Evolutionary conservation across 441 rosid genomes (phyloP), one percentile per base, ranked within the genome.

Genomic region (Sinapis alba): DNA sequence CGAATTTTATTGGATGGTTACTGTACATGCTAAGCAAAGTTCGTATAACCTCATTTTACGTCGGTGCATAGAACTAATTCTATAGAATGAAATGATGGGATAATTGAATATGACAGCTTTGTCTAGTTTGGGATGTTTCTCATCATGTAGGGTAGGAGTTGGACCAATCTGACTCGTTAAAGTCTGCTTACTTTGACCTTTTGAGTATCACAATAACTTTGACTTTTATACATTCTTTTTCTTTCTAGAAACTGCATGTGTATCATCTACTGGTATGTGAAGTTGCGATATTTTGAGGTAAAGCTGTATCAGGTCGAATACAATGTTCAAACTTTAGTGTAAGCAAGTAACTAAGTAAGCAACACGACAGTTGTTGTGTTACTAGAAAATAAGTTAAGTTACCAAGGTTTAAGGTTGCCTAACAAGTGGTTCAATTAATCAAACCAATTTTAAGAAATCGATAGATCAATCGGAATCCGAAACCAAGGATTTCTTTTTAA

Each of bases 321-420:
- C 19, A 67, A 32, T 27, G 16, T 23, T 24, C 53, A 38, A n/a
- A n/a, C n/a, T n/a, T n/a, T n/a, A n/a, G n/a, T n/a, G n/a, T n/a
- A n/a, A n/a, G n/a, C n/a, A n/a, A n/a, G n/a, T n/a, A n/a, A n/a
- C n/a, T n/a, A n/a, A n/a, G n/a, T n/a, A n/a, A 62, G 70, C 65
- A 76, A 54, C 41, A 41, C 58, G 71, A 41, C 56, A 58, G 6
- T 12, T 59, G 6, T 56, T 57, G 27, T 47, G 26, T 15, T 16
- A n/a, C 6, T 20, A 69, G 43, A 62, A 45, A n/a, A 5, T 45
- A 45, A 15, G 23, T 27, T 24, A 36, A 47, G 69, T 71, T 47
- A 57, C 80, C 76, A 65, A 77, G 20, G 64, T 77, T 71, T 77
- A 77, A 77, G 80, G 73, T 71, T 71, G 3, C 54, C 27, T 20